Base-by-base conservation (phyloP, 2,329 filamentous ascomycete species). In the Aureobasidium sp. region DNA sequence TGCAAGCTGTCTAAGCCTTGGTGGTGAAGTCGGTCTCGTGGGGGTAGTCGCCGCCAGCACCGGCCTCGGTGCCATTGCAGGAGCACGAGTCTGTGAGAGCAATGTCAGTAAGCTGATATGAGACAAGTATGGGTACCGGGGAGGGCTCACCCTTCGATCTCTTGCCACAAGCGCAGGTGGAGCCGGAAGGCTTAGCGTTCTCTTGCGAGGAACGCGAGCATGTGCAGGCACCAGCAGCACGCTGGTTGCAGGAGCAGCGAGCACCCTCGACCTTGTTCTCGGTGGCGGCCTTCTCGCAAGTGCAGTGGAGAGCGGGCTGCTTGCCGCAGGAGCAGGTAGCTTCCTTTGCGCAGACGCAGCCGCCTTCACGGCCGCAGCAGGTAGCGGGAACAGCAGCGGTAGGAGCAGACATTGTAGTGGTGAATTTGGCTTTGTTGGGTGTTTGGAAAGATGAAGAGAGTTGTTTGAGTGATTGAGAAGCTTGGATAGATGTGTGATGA, bases 21-120 rank as follows among this genome's bases (percentile, higher is more conserved):
- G 87, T 90, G 41, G 91, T 97, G 72, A 96, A 97, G 76, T 97
- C 92, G 55, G 83, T 89, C 84, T 97, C 92, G 68, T 87, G 77
- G 63, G 75, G 75, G 32, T 74, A 81, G 32, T 85, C 82, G 17
- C 29, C 9, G 17, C 9, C 39, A 67, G 88, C 17, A 67, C 88
- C 83, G 60, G 84, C 82, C 53, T 82, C 73, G 20, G 84, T 84
- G 74, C 90, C 92, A 75, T 91, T 87, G 73, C 91, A 96, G n/a
- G 88, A 94, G 67, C 70, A 70, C 5, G 76, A 71, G 58, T 72
- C 74, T 77, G 29, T 36, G 23, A 8, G 9, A 20, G 2, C 15
- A 10, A 27, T 9, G 13, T 56, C 17, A 53, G 12, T 23, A 39
- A 5, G 1, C 1, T 8, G 9, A 20, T 12, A 8, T 12, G 13